A percentile compares a stretch with the other conserved stretches of the same genome.
These are phyloP conservation scores for Chenopodium formosanum DNA, from an alignment of 148 eudicot genomes.

Conservation along the genomic window DNA sequence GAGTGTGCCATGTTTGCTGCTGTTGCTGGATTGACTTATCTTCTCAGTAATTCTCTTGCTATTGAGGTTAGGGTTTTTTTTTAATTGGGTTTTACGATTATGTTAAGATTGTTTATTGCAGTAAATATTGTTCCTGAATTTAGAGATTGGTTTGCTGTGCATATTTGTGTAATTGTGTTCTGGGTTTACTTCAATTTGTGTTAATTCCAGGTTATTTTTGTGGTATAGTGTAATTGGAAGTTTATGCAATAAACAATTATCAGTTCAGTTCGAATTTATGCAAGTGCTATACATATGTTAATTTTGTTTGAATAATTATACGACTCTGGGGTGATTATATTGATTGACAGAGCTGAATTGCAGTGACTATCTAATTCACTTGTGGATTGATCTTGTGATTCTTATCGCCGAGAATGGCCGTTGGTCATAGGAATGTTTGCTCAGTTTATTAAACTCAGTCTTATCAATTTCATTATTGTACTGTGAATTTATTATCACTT, in stretches of 20 bases:
- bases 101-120: neutral
- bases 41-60: constrained; percentile 80
- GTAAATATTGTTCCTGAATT: neutral
- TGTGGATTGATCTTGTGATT: neutral
- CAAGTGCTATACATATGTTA: too few relatives aligned
- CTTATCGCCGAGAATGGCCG: too few relatives aligned
- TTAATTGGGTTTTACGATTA: neutral
- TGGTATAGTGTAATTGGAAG: too few relatives aligned
- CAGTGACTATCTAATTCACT: neutral
- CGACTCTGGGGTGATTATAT: too few relatives aligned
- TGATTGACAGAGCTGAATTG: too few relatives aligned
- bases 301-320: too few relatives aligned
- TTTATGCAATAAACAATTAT: too few relatives aligned
- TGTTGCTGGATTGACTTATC: constrained; percentile 68
- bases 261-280: too few relatives aligned
- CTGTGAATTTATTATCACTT: too few relatives aligned
- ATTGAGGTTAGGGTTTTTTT: constrained; percentile 53
- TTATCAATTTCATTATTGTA: too few relatives aligned
- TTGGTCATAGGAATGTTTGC: too few relatives aligned
- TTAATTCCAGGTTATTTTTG: neutral
- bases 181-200: constrained; percentile 15
- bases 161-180: neutral
- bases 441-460: too few relatives aligned
- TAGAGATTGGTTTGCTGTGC: neutral
- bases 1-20: constrained; percentile 97